Conservation (phyloP, 441 rosid species). For the Pelargonium exstipulatum region DNA sequence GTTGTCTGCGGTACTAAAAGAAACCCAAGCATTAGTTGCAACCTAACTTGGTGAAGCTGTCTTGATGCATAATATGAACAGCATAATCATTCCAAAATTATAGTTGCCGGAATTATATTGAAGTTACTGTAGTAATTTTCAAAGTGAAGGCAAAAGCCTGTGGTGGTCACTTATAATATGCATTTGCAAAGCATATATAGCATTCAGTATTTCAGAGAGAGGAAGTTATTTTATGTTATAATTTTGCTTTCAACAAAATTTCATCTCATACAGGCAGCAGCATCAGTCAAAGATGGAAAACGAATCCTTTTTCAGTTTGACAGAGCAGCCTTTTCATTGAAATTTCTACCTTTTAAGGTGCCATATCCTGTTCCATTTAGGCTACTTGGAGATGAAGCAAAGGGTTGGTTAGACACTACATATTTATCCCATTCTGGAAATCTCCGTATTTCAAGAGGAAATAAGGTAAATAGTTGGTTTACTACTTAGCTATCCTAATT, state of each 20-base stretch:
- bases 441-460: slow-evolving; percentile 86
- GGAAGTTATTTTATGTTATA: background rate
- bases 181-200: background rate
- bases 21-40: no score
- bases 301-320: slow-evolving; percentile 69
- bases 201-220: background rate
- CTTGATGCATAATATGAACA: no score
- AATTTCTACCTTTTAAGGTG: slow-evolving; percentile 77
- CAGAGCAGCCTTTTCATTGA: slow-evolving; percentile 69
- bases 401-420: slow-evolving; percentile 87
- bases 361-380: slow-evolving; percentile 93
- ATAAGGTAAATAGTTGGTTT: slow-evolving; percentile 51
- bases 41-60: no score
- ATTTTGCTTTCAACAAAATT: background rate
- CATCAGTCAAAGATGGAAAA: slow-evolving; percentile 54
- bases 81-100: no score
- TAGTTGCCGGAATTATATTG: no score
- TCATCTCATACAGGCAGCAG: slow-evolving; percentile 53
- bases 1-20: no score
- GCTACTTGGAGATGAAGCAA: slow-evolving; percentile 95
- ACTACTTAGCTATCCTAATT: background rate
- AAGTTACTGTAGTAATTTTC: no score
- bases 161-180: no score
- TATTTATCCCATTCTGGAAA: slow-evolving; percentile 80
- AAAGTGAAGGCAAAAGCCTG: no score